These are phyloP conservation scores for Diaporthe capsici DNA, from an alignment of 2,329 filamentous ascomycete genomes.

Conservation along the genomic window DNA sequence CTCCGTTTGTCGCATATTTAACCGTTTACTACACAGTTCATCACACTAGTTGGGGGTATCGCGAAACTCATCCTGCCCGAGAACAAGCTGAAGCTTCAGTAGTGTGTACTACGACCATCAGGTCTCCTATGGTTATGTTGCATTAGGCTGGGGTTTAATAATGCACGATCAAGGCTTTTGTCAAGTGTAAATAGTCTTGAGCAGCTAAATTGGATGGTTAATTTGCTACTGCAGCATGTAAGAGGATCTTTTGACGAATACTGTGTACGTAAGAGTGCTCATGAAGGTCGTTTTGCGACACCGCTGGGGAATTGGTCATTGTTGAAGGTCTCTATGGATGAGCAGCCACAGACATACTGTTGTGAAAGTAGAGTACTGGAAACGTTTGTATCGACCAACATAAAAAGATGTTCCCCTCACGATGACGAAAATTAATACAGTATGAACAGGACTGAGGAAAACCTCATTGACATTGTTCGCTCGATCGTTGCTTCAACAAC, in stretches of 20 bases:
- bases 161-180: background rate
- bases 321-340: background rate
- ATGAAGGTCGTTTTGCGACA: background rate
- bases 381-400: background rate
- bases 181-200: background rate
- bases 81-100: conserved; percentile 14
- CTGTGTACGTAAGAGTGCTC: background rate
- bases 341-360: background rate
- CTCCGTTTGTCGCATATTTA: background rate
- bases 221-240: background rate
- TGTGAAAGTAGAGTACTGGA: background rate
- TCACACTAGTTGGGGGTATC: conserved; percentile 24
- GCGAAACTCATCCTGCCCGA: conserved; percentile 16
- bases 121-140: background rate
- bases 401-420: background rate
- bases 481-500: background rate
- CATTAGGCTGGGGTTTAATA: background rate
- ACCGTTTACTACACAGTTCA: conserved; percentile 10
- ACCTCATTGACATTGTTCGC: background rate
- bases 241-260: background rate
- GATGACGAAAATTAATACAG: background rate
- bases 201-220: background rate
- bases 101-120: background rate
- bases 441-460: background rate
- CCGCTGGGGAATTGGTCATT: background rate